phyloP scores from a whole-genome alignment of 331 rosid species.

The Quercus tomentella region DNA sequence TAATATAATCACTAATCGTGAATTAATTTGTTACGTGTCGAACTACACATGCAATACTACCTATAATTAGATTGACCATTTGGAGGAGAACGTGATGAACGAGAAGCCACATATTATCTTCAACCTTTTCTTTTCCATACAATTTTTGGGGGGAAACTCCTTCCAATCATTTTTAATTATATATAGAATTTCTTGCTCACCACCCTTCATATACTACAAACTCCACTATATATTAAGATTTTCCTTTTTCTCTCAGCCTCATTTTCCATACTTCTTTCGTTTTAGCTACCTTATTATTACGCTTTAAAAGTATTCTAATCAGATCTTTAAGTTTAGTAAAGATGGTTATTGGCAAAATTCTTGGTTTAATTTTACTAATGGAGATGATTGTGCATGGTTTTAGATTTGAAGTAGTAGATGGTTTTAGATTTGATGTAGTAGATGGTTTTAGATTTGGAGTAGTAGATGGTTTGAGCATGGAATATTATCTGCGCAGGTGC shows the following conservation, averaged over 20 bases:
- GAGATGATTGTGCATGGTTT: constrained; percentile 32
- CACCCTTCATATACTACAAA: constrained; percentile 10
- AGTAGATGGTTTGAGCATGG: constrained; percentile 46
- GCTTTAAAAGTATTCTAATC: not conserved
- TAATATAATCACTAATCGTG: constrained; percentile 25
- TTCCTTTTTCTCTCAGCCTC: not conserved
- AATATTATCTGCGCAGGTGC: constrained; percentile 57
- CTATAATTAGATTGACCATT: no score
- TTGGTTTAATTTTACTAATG: constrained; percentile 22
- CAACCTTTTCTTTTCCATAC: not conserved
- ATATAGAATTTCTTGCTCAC: constrained; percentile 18
- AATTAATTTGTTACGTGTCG: constrained; percentile 33
- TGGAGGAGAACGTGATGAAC: constrained; percentile 18
- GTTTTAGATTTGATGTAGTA: no score
- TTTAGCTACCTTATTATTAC: not conserved
- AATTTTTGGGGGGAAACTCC: constrained; percentile 6
- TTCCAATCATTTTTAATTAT: not conserved
- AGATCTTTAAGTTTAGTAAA: constrained; percentile 17
- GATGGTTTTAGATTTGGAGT: constrained; percentile 25
- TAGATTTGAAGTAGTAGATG: constrained; percentile 3
- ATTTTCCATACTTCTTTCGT: not conserved
- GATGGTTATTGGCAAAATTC: constrained; percentile 31
- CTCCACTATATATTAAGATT: constrained; percentile 25
- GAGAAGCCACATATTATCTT: constrained; percentile 29
- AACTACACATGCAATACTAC: not conserved